phyloP scores from a whole-genome alignment of 352 stramenopile species.

The Phytopythium boreale region DNA sequence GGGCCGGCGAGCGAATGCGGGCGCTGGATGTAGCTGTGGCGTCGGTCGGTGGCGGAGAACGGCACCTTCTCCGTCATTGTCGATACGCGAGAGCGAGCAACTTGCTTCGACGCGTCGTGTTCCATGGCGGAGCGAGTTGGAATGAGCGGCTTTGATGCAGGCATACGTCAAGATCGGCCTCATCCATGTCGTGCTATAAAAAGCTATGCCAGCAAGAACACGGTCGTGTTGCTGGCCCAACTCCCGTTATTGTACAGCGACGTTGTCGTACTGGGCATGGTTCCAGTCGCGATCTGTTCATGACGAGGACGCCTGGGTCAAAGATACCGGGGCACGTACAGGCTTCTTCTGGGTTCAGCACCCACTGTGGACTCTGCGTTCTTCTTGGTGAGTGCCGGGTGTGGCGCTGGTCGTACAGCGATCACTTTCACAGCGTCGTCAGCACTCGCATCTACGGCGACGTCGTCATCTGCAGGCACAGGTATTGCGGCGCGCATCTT shows the following conservation, averaged over 20 bases:
- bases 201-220: neutral
- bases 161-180: neutral
- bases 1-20: constrained; percentile 42
- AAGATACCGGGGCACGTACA: constrained; percentile 12
- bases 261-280: neutral
- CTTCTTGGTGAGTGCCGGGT: neutral
- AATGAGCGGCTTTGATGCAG: neutral
- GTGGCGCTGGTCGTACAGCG: neutral
- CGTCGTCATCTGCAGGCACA: neutral
- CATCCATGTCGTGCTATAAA: neutral
- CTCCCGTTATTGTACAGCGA: neutral
- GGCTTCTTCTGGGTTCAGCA: neutral
- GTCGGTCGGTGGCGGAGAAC: constrained; percentile 10
- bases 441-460: neutral
- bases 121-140: neutral
- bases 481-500: neutral
- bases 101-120: neutral
- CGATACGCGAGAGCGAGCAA: neutral
- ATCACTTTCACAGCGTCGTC: neutral
- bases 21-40: constrained; percentile 54
- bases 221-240: neutral
- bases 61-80: neutral
- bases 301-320: constrained; percentile 2
- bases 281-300: neutral
- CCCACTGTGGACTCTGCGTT: neutral